Conservation (phyloP, 2,329 filamentous ascomycete genomes). For the Colletotrichum plurivorum region DNA sequence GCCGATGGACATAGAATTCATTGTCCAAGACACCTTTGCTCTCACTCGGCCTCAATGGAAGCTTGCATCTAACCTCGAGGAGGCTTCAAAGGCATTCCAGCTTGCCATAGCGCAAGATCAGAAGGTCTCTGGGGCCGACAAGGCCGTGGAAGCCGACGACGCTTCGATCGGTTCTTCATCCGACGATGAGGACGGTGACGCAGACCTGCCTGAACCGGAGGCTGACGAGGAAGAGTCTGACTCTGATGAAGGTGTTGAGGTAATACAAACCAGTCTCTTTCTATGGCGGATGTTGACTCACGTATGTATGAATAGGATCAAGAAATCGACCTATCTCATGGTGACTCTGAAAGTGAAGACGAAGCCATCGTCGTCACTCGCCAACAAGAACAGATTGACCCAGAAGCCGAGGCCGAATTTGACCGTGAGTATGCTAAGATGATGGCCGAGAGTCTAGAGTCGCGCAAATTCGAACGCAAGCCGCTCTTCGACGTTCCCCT, state of each 20-base stretch:
- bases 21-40: conserved; percentile 92
- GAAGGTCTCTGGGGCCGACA: conserved; percentile 81
- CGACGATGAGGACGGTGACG: conserved; percentile 81
- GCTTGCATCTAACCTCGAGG: conserved; percentile 82
- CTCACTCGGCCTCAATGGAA: conserved; percentile 94
- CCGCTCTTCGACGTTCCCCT: conserved; percentile 95
- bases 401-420: conserved; percentile 96
- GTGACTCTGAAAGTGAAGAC: conserved; percentile 80
- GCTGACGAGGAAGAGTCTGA: conserved; percentile 68
- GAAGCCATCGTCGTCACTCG: conserved; percentile 94
- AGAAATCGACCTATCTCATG: conserved; percentile 64
- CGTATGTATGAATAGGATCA: conserved; percentile 57
- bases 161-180: conserved; percentile 78
- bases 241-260: conserved; percentile 30
- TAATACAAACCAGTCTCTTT: conserved; percentile 32
- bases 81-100: conserved; percentile 86
- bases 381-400: conserved; percentile 90
- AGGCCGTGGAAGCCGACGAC: conserved; percentile 79
- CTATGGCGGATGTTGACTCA: conserved; percentile 28
- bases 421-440: conserved; percentile 98
- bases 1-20: conserved; percentile 98
- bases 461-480: conserved; percentile 95
- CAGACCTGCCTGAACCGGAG: conserved; percentile 72
- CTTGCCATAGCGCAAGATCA: conserved; percentile 93
- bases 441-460: conserved; percentile 97